These are phyloP conservation scores for Gentiana dahurica DNA, from an alignment of 257 asterid genomes.

Conservation along the genomic window DNA sequence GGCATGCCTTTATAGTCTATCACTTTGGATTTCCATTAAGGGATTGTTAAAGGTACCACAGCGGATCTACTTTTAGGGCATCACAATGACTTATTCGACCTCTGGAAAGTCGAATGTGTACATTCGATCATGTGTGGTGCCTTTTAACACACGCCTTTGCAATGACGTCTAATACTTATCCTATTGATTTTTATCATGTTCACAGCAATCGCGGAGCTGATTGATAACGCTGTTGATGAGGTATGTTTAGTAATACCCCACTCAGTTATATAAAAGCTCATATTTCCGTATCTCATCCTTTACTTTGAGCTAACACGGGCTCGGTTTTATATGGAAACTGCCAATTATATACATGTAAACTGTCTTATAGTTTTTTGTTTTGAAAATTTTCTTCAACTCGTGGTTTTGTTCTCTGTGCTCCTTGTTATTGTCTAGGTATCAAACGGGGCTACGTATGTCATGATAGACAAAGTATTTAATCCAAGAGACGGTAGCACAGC, in stretches of 20 bases:
- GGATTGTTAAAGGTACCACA: no score
- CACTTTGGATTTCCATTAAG: no score
- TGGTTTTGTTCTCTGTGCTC: slow-evolving; percentile 8
- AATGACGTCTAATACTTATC: background rate
- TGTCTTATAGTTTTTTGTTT: no score
- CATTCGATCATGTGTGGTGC: no score
- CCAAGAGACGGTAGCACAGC: slow-evolving; percentile 72
- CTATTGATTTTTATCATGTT: slow-evolving; percentile 19
- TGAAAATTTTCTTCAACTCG: no score
- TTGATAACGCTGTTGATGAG: slow-evolving; percentile 92
- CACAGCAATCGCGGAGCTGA: slow-evolving; percentile 86
- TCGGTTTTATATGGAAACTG: no score
- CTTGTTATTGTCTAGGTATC: slow-evolving; percentile 41
- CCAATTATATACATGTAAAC: no score
- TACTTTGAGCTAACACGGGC: no score
- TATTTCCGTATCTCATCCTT: background rate
- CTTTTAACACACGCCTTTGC: no score
- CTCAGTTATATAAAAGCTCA: background rate
- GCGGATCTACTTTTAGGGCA: background rate
- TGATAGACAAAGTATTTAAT: slow-evolving; percentile 51
- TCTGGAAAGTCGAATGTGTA: no score
- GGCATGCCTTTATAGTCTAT: no score
- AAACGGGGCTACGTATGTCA: slow-evolving; percentile 67
- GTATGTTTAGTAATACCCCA: slow-evolving; percentile 21
- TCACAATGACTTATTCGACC: background rate